These are phyloP conservation scores for Pythium phragmiticola DNA, from an alignment of 352 stramenopile species.

Conservation along the genomic window DNA sequence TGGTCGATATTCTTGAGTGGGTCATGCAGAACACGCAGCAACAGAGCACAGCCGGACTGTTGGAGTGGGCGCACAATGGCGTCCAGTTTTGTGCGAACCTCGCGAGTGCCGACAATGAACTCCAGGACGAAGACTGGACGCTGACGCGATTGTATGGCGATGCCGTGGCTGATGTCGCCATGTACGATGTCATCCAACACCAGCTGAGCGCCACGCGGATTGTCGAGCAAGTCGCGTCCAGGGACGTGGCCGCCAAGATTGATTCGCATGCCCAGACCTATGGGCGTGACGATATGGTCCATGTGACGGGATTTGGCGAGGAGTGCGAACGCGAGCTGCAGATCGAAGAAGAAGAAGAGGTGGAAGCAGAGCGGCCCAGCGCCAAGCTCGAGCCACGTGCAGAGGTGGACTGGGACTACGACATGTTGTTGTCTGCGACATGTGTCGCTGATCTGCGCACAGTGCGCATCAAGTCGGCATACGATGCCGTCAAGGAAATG, in stretches of 20 bases:
- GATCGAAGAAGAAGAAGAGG: constrained; percentile 45
- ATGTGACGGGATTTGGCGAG: constrained; percentile 35
- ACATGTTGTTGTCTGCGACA: background rate
- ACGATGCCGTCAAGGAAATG: constrained; percentile 7
- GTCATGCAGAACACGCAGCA: constrained; percentile 85
- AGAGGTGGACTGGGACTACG: constrained; percentile 35
- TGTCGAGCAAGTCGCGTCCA: constrained; percentile 16
- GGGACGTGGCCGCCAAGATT: constrained; percentile 22
- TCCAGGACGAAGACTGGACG: constrained; percentile 48
- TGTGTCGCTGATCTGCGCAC: constrained; percentile 9
- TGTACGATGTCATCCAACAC: constrained; percentile 24
- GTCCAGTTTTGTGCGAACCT: constrained; percentile 52
- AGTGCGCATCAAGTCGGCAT: background rate
- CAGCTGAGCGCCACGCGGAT: constrained; percentile 35
- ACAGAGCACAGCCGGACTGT: constrained; percentile 54
- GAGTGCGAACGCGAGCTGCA: constrained; percentile 63
- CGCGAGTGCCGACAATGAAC: background rate
- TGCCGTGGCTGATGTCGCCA: background rate
- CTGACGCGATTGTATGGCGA: background rate
- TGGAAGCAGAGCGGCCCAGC: constrained; percentile 26
- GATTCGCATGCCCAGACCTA: constrained; percentile 13
- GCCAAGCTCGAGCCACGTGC: constrained; percentile 9
- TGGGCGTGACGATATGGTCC: constrained; percentile 39
- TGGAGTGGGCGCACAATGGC: constrained; percentile 80
- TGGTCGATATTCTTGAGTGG: constrained; percentile 66